These are phyloP conservation scores for Actinomortierella wolfii DNA, from an alignment of 371 early-diverging fungal genomes.

Conservation along the genomic window DNA sequence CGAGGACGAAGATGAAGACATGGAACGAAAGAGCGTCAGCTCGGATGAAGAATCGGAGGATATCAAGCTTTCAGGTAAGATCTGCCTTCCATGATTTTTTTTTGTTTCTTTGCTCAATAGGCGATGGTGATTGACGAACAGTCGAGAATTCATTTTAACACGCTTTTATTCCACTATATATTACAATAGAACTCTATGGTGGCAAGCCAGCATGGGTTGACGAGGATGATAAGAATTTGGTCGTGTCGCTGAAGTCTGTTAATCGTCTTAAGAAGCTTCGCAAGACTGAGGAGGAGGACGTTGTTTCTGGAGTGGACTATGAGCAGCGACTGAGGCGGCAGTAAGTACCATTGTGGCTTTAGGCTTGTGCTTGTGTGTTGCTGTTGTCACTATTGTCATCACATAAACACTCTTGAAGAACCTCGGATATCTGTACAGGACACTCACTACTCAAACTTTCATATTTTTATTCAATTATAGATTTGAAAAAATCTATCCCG, in stretches of 20 bases:
- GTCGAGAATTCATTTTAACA: no score
- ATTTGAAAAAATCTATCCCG: slow-evolving; percentile 84
- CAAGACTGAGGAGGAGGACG: slow-evolving; percentile 71
- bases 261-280: slow-evolving; percentile 82
- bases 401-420: no score
- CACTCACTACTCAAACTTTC: no score
- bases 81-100: no score
- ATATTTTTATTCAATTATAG: slow-evolving; percentile 31
- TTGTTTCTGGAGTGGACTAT: slow-evolving; percentile 78
- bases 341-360: slow-evolving; percentile 49
- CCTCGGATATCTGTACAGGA: background rate
- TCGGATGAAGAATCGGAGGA: slow-evolving; percentile 21
- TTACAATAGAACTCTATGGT: slow-evolving; percentile 27
- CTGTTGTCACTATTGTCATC: background rate
- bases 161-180: background rate
- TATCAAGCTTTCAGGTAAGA: slow-evolving; percentile 10
- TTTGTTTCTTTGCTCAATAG: background rate
- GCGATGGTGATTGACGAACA: no score
- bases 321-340: slow-evolving; percentile 81
- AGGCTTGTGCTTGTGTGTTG: background rate
- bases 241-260: slow-evolving; percentile 67
- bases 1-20: slow-evolving; percentile 9
- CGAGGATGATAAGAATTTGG: slow-evolving; percentile 68
- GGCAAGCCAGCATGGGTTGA: slow-evolving; percentile 77
- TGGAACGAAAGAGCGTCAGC: slow-evolving; percentile 2